Evolutionary conservation across 257 asterid genomes (phyloP).

Genomic region (Ophiorrhiza pumila): DNA sequence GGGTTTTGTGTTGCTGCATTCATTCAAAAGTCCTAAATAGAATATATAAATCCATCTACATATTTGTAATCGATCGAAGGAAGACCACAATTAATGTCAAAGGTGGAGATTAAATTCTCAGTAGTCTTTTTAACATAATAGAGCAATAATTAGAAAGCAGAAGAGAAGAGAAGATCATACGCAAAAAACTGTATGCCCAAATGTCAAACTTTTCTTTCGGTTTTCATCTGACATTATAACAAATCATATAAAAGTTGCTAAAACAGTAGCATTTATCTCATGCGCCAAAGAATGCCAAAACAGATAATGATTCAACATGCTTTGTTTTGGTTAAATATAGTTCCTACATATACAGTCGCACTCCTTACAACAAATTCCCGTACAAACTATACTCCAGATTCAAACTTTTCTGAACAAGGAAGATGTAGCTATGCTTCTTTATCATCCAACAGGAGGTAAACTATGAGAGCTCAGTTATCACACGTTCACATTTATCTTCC

Average conservation of each 20-base stretch:
- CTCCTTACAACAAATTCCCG: background rate
- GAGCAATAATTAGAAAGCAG: no score
- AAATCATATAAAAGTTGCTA: background rate
- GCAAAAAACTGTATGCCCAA: no score
- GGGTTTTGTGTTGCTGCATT: no score
- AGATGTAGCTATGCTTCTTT: background rate
- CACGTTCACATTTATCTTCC: constrained; percentile 84
- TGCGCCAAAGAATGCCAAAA: background rate
- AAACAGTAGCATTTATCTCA: background rate
- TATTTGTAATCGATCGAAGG: no score
- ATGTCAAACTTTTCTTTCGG: background rate
- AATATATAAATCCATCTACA: no score
- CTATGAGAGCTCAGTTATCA: constrained; percentile 68
- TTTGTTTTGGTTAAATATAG: background rate
- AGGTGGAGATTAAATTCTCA: no score
- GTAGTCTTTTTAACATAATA: no score
- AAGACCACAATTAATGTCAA: no score
- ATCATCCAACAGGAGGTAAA: constrained; percentile 1
- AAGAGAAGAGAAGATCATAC: no score
- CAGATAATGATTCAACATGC: background rate
- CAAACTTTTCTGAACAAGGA: no score
- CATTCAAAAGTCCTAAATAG: no score
- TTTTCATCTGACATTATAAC: background rate
- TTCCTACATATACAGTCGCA: background rate
- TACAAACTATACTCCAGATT: background rate